Evolutionary conservation across 768 basidiomycete genomes (phyloP), one percentile per base, ranked within the genome.

Genomic region (Hypholoma fasciculare): DNA sequence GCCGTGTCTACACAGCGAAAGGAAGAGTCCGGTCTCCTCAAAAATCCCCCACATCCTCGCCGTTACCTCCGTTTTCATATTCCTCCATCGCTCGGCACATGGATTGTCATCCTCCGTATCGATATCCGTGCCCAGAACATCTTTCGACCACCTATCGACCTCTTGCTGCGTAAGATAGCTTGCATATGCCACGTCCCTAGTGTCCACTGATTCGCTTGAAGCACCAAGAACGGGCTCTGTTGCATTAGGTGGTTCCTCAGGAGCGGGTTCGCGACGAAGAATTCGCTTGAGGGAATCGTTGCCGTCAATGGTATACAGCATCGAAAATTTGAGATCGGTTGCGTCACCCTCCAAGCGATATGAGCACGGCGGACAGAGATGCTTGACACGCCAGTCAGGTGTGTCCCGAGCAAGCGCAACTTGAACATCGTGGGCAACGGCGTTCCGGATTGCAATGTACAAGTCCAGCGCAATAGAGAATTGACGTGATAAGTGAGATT

Each of bases 11-110:
- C 73, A 74, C 0, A 70, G 59, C 0, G 62, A 54, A 4, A 73
- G 43, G 23, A 72, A 74, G 1, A 71, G 49, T 0, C 72, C 70
- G 1, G 71, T 71, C 59, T 73, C 71, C 14, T 71, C 67, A 59
- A 71, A 74, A 0, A 73, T 60, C 0, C 64, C 68, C 72, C 70
- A 72, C 63, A 66, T 67, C 3, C 60, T 38, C 12, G 56, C 53
- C 0, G 60, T 61, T 0, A 58, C 14, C 5, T 71, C 62, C 7
- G 56, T 52, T 3, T 52, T 46, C 62, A 70, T 67, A 40, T 70
- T 69, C 16, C 26, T 54, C 71, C 71, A 72, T 0, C 56, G 52
- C 3, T 56, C 50, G 0, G 56, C 57, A 53, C 71, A 72, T 11
- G 64, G 66, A 47, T 72, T 71, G 8, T 5, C 3, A 9, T 47